Evolutionary conservation across 2,329 filamentous ascomycete species (phyloP).

Genomic region (Fusarium globosum): DNA sequence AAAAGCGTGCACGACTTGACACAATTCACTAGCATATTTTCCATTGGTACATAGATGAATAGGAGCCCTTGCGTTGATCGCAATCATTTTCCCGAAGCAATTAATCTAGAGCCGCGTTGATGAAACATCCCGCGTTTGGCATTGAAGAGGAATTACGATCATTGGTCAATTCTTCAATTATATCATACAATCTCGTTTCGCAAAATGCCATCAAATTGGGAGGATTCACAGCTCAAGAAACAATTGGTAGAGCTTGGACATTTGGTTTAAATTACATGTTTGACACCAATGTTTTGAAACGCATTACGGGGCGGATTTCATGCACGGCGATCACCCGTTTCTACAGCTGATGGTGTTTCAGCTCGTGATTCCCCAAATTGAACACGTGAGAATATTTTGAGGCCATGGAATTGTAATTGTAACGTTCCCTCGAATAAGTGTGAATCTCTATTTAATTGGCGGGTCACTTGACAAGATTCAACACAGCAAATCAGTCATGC

Average conservation of each 20-base stretch:
- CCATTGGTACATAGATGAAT: not conserved
- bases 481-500: not conserved
- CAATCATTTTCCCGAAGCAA: not conserved
- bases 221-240: not conserved
- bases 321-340: conserved; percentile 22
- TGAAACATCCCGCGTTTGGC: conserved; percentile 4
- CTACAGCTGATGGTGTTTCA: not conserved
- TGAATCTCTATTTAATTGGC: too few relatives aligned
- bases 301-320: conserved; percentile 5
- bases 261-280: conserved; percentile 8
- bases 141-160: not conserved
- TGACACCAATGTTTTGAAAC: conserved; percentile 15
- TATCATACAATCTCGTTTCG: not conserved
- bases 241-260: not conserved
- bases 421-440: not conserved
- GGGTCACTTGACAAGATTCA: too few relatives aligned
- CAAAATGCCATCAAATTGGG: not conserved
- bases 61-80: not conserved
- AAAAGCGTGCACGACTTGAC: not conserved
- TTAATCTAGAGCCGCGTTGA: not conserved
- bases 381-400: not conserved
- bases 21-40: not conserved
- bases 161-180: not conserved
- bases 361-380: not conserved
- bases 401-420: not conserved